phyloP scores from a whole-genome alignment of 139 green algal species.

The Chlorella sp. region DNA sequence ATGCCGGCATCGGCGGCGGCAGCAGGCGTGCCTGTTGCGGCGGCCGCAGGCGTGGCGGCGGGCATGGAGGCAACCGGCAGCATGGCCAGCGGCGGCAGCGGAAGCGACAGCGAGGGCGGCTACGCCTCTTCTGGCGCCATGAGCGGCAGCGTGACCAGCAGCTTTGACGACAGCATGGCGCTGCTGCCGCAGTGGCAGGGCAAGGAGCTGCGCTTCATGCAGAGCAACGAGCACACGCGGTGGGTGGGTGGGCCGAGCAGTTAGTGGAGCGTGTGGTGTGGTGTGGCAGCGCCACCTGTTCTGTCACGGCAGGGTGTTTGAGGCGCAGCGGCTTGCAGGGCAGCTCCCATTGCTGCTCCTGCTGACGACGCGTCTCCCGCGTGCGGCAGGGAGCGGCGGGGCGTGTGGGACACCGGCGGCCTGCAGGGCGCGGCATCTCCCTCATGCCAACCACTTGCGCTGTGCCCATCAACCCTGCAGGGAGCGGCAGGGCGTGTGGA shows the following conservation, averaged over 20 bases:
- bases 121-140: neutral
- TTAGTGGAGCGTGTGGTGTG: no score
- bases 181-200: conserved; percentile 58
- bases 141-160: neutral
- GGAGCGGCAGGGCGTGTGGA: conserved; percentile 70
- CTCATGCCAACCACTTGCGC: no score
- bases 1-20: neutral
- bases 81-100: neutral
- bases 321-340: no score
- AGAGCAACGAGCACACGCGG: conserved; percentile 73
- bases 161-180: conserved; percentile 25
- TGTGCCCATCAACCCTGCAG: no score
- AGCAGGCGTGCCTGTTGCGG: neutral
- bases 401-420: neutral
- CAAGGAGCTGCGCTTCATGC: conserved; percentile 76
- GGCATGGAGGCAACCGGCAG: neutral
- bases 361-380: no score
- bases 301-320: neutral
- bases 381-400: no score
- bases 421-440: neutral
- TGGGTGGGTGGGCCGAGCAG: conserved; percentile 7
- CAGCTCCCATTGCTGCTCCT: no score
- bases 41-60: neutral
- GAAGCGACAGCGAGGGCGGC: neutral
- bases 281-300: no score